Conservation (phyloP, 2,329 filamentous ascomycete genomes). For the Pyrenophora seminiperda region DNA sequence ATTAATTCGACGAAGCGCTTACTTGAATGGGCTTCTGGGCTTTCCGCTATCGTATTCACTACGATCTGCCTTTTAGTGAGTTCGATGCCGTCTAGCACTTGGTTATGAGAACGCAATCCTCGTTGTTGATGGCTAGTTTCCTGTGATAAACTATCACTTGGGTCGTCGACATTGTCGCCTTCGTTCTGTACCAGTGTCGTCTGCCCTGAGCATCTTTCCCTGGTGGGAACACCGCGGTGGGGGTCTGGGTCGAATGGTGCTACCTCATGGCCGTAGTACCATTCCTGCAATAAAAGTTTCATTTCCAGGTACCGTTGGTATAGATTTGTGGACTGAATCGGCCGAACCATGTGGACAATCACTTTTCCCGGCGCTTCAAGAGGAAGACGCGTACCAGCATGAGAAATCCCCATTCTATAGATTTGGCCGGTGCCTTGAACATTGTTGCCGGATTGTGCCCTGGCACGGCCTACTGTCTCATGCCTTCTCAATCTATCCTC, state of each 20-base stretch:
- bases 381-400: background rate
- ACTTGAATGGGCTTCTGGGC: no score
- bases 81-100: no score
- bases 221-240: conserved; percentile 3
- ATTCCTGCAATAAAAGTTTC: background rate
- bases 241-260: background rate
- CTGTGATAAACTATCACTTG: no score
- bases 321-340: background rate
- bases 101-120: no score
- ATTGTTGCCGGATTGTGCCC: background rate
- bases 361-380: background rate
- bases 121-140: no score
- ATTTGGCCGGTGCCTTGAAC: background rate
- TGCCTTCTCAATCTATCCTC: no score
- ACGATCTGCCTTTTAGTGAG: no score
- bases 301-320: conserved; percentile 7
- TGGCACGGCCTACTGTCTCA: no score
- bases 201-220: background rate
- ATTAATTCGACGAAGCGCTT: no score
- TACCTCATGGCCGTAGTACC: conserved; percentile 8
- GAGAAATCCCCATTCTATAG: background rate
- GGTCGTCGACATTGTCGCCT: background rate
- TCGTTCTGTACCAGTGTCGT: background rate
- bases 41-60: no score
- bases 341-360: background rate